These are phyloP conservation scores for Ceratocystis papillata DNA, from an alignment of 2,329 filamentous ascomycete species.

Conservation along the genomic window DNA sequence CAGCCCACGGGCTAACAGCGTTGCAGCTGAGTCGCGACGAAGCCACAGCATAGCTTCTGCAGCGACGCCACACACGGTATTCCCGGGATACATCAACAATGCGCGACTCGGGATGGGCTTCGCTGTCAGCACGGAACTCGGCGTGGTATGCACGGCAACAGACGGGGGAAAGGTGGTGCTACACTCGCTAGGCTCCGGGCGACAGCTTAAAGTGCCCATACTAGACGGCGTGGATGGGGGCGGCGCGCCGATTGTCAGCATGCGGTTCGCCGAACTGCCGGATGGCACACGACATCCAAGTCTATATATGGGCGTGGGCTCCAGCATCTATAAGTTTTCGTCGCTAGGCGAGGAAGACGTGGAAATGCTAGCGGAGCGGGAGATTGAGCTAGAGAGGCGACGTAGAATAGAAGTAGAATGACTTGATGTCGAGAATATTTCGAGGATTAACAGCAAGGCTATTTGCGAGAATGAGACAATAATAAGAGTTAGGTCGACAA, in stretches of 20 bases:
- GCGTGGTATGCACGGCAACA: slow-evolving; percentile 45
- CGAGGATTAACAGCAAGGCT: neutral
- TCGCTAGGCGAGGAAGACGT: slow-evolving; percentile 14
- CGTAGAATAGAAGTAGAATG: neutral
- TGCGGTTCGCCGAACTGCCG: slow-evolving; percentile 17
- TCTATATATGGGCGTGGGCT: slow-evolving; percentile 21
- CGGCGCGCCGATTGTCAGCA: slow-evolving; percentile 13
- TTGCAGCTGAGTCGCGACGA: neutral
- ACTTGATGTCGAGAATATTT: neutral
- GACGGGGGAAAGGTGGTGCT: slow-evolving; percentile 40
- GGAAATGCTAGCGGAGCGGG: slow-evolving; percentile 12
- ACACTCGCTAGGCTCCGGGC: slow-evolving; percentile 41
- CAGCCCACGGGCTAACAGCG: neutral
- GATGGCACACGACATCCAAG: slow-evolving; percentile 18
- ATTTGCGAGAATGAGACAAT: neutral
- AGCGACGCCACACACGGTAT: slow-evolving; percentile 37
- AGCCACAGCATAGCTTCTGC: neutral
- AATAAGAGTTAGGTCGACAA: neutral
- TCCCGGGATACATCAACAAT: slow-evolving; percentile 42
- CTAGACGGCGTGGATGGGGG: slow-evolving; percentile 21
- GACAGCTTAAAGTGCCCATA: slow-evolving; percentile 29
- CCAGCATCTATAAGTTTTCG: slow-evolving; percentile 20
- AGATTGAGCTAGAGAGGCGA: slow-evolving; percentile 2
- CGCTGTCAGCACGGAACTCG: slow-evolving; percentile 39
- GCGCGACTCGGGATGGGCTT: slow-evolving; percentile 42